Base-by-base conservation (phyloP, 2,329 filamentous ascomycete genomes). In the Sporothrix sp. region DNA sequence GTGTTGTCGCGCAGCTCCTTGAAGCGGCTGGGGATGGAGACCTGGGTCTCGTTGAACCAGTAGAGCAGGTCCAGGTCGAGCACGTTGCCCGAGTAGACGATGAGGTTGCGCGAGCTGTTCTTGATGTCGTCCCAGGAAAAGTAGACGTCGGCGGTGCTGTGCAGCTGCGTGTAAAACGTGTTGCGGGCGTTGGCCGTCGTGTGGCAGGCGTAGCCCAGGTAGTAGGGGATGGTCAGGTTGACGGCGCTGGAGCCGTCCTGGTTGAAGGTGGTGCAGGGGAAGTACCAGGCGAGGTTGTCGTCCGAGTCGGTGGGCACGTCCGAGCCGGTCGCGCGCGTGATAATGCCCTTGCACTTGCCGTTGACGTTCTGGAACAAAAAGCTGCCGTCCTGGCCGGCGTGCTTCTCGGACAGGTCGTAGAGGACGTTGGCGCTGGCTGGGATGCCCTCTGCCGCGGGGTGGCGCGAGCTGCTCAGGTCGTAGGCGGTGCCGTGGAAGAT, bases 321-420 rank as follows among this genome's bases (percentile, higher is more conserved):
- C 1, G 90, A 94, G 50, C 73, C 73, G 1, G 75, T 63, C 1
- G 84, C 79, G 7, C 75, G 67, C 1, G 80, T 95, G 63, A 98
- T 95, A 51, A 97, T 68, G 9, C 78, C 85, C 70, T 97, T 98
- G 76, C 93, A 98, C 56, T 85, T 86, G 43, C 93, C 94, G 60
- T 98, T 98, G 66, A 98, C 93, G 58, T 97, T 95, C 65, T 98
- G 93, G 69, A 98, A 98, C 62, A 98, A 70, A 65, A 98, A 98
- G 63, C 90, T 97, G 52, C 87, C 91, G 63, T 98, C 94, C 66
- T 86, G 78, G n/a, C 90, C 93, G 50, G 82, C 84, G 59, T 91
- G 81, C 62, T 87, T 87, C 58, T 84, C 78, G 1, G 83, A 76
- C n/a, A 95, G 70, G 63, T 96, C 89, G 62, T 81, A 97, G 13